Base-by-base conservation (phyloP, 805 yeast species). In the Candida silvicultrix region DNA sequence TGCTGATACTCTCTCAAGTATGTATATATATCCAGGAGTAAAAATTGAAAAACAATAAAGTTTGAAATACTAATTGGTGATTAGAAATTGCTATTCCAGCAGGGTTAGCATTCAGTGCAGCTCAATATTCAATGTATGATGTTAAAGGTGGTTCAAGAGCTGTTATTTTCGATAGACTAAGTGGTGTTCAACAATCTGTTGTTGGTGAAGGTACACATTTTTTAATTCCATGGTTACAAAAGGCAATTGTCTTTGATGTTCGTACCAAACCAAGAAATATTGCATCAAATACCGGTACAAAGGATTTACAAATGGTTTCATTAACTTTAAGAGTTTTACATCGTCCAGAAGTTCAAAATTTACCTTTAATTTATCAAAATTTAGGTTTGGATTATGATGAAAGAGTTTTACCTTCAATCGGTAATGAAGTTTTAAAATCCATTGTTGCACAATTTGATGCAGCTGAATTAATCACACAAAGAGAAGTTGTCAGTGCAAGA, bases 171-270 rank as follows among this genome's bases (percentile, higher is more conserved):
- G 98, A 94, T 71, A 77, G 99, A 58, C 67, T 94, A 48, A 70
- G 76, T 39, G 99, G 99, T 70, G 95, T 94, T 44, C 85, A 87
- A 65, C 81, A 81, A 58, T 70, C 71, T n/a, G 97, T 94, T 21
- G 74, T 90, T 49, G 96, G 97, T 25, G 99, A 94, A 70, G 99
- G 99, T 49, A 86, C 98, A 21, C 98, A 94, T 67, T 94, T 94
- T 66, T 71, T 90, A 53, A 66, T 94, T 44, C 99, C 99, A 44
- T 94, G 99, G 98, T 72, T 94, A 53, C 99, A 94, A 65, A 83
- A 80, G 64, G 95, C 98, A 3, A 77, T 94, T 42, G 70, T 89
- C 16, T 94, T 78, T 65, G 99, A 94, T 65, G 96, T 94, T 25
- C 78, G 97, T 63, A 90, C 97, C n/a, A 85, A 81, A 62, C 98